A percentile compares a stretch with the other conserved stretches of the same genome.
These are phyloP conservation scores for Sorghum bicolor DNA, from an alignment of 176 grass and related monocot species.

Conservation along the genomic window Sorghum_bicolor_NCBIv3 NC_012879.2:744001-744500, in stretches of 20 bases:
- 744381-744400: neutral
- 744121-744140: conserved; percentile 95
- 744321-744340: conserved; percentile 81
- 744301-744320: conserved; percentile 91
- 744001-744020: conserved; percentile 77
- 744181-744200: conserved; percentile 3
- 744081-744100: conserved; percentile 6
- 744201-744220: conserved; percentile 10
- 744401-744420: conserved; percentile 43
- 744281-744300: conserved; percentile 69
- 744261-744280: conserved; percentile 85
- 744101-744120: conserved; percentile 99
- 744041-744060: conserved; percentile 26
- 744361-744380: conserved; percentile 11
- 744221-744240: neutral
- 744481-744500: conserved; percentile 95
- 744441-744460: conserved; percentile 79
- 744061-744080: conserved; percentile 4
- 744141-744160: conserved; percentile 95
- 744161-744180: conserved; percentile 91
- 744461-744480: conserved; percentile 89
- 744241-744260: conserved; percentile 76
- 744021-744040: conserved; percentile 44
- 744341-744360: conserved; percentile 15
- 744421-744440: conserved; percentile 97